These are phyloP conservation scores for Paramyrothecium sp. DNA, from an alignment of 2,329 filamentous ascomycete species.

Conservation along the genomic window DNA sequence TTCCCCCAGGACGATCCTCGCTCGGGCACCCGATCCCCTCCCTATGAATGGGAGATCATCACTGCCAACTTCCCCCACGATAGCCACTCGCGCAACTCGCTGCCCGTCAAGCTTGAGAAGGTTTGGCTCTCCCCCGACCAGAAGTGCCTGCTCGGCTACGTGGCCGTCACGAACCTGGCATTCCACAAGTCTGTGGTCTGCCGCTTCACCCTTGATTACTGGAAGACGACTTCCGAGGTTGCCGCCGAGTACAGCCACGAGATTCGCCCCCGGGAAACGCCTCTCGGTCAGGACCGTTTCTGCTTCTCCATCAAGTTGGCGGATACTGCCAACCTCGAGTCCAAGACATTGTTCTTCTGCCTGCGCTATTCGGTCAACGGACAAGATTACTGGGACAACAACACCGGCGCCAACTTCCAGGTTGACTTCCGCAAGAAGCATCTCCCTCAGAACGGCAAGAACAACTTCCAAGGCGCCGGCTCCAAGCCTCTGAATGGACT, in stretches of 20 bases:
- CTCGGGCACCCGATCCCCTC: slow-evolving; percentile 37
- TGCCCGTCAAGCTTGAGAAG: slow-evolving; percentile 78
- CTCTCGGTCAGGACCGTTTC: slow-evolving; percentile 80
- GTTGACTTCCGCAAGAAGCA: slow-evolving; percentile 86
- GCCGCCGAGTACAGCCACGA: slow-evolving; percentile 84
- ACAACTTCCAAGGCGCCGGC: slow-evolving; percentile 46
- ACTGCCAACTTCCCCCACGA: slow-evolving; percentile 75
- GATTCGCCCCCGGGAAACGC: slow-evolving; percentile 63
- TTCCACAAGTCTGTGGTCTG: slow-evolving; percentile 90
- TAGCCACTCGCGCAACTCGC: slow-evolving; percentile 52
- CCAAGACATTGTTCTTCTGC: slow-evolving; percentile 91
- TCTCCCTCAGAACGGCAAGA: slow-evolving; percentile 60
- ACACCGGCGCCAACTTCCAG: slow-evolving; percentile 82
- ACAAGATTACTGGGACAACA: slow-evolving; percentile 95
- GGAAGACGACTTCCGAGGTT: slow-evolving; percentile 97
- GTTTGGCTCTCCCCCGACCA: slow-evolving; percentile 87
- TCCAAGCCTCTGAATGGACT: slow-evolving; percentile 53
- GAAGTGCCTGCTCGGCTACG: slow-evolving; percentile 78
- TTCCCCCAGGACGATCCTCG: slow-evolving; percentile 57
- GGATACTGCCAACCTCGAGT: slow-evolving; percentile 86
- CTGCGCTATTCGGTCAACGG: slow-evolving; percentile 83
- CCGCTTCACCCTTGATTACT: slow-evolving; percentile 94
- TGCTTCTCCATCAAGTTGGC: slow-evolving; percentile 91
- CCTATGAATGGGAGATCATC: slow-evolving; percentile 84
- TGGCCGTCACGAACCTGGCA: slow-evolving; percentile 83